These are phyloP conservation scores for Mimosa bimucronata DNA, from an alignment of 306 rosid genomes.

Conservation along the genomic window DNA sequence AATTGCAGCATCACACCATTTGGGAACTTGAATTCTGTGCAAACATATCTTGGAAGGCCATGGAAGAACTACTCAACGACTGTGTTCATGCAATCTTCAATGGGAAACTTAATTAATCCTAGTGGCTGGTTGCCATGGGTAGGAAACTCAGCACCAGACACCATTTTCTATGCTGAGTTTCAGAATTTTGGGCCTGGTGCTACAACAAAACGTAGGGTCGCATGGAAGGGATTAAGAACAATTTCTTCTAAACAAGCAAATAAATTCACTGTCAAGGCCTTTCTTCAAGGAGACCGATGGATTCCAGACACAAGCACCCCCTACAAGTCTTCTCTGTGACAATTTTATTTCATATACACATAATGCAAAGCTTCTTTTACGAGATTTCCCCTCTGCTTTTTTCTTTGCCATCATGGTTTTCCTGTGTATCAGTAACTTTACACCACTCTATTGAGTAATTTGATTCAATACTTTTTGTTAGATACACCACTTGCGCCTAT, in stretches of 20 bases:
- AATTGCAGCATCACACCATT: constrained; percentile 55
- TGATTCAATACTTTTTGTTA: constrained; percentile 15
- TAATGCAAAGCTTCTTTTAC: constrained; percentile 17
- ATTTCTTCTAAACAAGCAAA: constrained; percentile 46
- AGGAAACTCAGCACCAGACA: constrained; percentile 69
- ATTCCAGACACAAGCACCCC: constrained; percentile 50
- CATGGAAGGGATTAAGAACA: constrained; percentile 72
- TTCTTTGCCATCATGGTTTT: neutral
- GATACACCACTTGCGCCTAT: neutral
- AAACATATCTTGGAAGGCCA: constrained; percentile 79
- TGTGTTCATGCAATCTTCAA: constrained; percentile 46
- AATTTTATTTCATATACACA: neutral
- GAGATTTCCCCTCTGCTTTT: neutral
- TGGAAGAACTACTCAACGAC: constrained; percentile 92
- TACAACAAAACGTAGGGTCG: constrained; percentile 59
- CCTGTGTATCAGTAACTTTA: constrained; percentile 3
- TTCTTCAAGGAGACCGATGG: constrained; percentile 64
- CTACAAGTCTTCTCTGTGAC: constrained; percentile 45
- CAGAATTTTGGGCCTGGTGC: constrained; percentile 71
- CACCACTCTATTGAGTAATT: constrained; percentile 20
- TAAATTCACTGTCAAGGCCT: constrained; percentile 53
- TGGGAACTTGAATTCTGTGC: constrained; percentile 54
- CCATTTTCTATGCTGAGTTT: constrained; percentile 73
- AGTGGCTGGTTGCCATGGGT: constrained; percentile 90
- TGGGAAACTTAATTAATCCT: constrained; percentile 56